Evolutionary conservation across 176 grass and related monocot species (phyloP).

Genomic region (Miscanthus lutarioriparius): DNA sequence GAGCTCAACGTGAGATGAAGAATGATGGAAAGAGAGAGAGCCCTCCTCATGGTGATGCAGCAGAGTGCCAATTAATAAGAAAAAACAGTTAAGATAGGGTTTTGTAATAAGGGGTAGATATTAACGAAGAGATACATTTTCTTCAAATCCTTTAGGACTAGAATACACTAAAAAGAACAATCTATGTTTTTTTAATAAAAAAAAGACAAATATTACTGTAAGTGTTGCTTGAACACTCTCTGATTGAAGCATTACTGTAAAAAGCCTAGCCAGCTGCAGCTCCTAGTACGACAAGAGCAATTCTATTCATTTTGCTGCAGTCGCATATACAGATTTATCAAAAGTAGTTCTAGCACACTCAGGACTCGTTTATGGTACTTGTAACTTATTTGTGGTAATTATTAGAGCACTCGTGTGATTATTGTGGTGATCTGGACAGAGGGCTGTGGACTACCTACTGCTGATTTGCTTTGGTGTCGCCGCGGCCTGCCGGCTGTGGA

Average conservation of each 20-base stretch:
- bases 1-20: neutral
- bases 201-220: no score
- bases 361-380: neutral
- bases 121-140: neutral
- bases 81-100: neutral
- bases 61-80: neutral
- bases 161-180: neutral
- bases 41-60: neutral
- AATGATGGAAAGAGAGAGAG: neutral
- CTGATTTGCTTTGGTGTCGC: neutral
- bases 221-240: neutral
- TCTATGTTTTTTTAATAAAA: neutral
- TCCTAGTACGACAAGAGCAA: neutral
- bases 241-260: neutral
- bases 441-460: neutral
- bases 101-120: neutral
- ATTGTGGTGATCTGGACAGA: neutral
- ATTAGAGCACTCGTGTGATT: neutral
- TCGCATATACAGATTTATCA: neutral
- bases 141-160: neutral
- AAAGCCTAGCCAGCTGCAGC: neutral
- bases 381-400: no score
- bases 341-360: neutral
- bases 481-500: no score
- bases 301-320: neutral